Conservation (phyloP, 805 yeast species). For the Barnettozyma siamensis region DNA sequence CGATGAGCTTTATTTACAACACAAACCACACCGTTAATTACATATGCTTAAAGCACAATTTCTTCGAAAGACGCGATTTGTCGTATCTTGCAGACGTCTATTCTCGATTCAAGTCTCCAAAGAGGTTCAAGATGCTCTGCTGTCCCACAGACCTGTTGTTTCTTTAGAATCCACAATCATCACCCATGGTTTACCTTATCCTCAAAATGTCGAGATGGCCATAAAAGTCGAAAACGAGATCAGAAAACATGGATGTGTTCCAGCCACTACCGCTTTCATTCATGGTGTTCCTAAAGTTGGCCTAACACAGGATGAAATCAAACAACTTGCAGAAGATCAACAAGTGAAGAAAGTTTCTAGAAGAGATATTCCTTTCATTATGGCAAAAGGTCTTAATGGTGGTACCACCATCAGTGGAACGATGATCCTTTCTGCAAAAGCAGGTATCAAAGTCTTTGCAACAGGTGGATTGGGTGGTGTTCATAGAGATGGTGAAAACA, state of each 20-base stretch:
- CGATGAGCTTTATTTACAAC: too few relatives aligned
- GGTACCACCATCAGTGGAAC: slow-evolving; percentile 91
- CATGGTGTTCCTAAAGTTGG: slow-evolving; percentile 73
- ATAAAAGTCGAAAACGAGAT: slow-evolving; percentile 54
- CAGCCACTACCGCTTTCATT: slow-evolving; percentile 81
- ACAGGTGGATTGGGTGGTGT: slow-evolving; percentile 96
- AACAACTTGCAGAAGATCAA: slow-evolving; percentile 33
- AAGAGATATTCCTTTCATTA: slow-evolving; percentile 68
- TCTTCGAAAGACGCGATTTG: background rate
- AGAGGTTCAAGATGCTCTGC: slow-evolving; percentile 61
- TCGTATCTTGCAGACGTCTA: background rate
- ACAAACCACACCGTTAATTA: too few relatives aligned
- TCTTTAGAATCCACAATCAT: slow-evolving; percentile 84
- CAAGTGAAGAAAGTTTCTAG: slow-evolving; percentile 62
- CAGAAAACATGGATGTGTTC: slow-evolving; percentile 60
- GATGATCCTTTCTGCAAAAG: slow-evolving; percentile 69
- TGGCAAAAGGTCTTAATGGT: slow-evolving; percentile 61
- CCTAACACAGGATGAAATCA: slow-evolving; percentile 40
- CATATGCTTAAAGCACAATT: background rate
- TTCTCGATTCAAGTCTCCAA: slow-evolving; percentile 23
- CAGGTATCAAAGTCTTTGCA: slow-evolving; percentile 81
- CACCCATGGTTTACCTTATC: slow-evolving; percentile 85
- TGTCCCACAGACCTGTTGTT: slow-evolving; percentile 58
- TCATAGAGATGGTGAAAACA: slow-evolving; percentile 66
- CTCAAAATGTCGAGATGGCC: slow-evolving; percentile 73